phyloP scores from a whole-genome alignment of 768 basidiomycete species.

The Pleurotus djamor region DNA sequence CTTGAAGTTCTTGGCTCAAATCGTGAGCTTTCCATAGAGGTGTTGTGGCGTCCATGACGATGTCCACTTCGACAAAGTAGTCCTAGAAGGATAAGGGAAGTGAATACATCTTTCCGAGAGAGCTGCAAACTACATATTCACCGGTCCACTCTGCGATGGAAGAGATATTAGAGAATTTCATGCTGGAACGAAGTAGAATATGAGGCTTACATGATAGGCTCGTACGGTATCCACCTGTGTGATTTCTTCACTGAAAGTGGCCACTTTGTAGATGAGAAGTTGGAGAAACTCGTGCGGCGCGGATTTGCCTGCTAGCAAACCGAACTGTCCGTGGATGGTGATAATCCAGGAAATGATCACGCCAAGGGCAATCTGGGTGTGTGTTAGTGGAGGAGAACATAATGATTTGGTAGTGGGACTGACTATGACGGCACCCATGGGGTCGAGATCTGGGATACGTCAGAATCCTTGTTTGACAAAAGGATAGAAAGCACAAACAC shows the following conservation, averaged over 20 bases:
- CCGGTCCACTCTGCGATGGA: slow-evolving; percentile 84
- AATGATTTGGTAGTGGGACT: slow-evolving; percentile 19
- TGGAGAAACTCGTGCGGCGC: slow-evolving; percentile 91
- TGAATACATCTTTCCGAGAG: too few species aligned
- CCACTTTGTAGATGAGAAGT: slow-evolving; percentile 88
- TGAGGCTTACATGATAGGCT: slow-evolving; percentile 89
- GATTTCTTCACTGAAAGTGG: slow-evolving; percentile 87
- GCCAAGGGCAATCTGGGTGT: slow-evolving; percentile 67
- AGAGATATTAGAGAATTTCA: too few species aligned
- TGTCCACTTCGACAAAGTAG: slow-evolving; percentile 94
- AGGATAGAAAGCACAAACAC: slow-evolving; percentile 54
- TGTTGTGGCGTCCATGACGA: slow-evolving; percentile 88
- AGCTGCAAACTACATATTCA: too few species aligned
- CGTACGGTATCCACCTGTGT: slow-evolving; percentile 87
- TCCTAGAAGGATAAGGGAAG: slow-evolving; percentile 40
- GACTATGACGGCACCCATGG: slow-evolving; percentile 74
- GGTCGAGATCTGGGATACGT: slow-evolving; percentile 59
- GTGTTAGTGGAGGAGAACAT: slow-evolving; percentile 1
- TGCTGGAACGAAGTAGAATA: too few species aligned
- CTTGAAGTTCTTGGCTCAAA: slow-evolving; percentile 79
- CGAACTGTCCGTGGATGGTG: slow-evolving; percentile 81
- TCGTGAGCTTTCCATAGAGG: slow-evolving; percentile 90
- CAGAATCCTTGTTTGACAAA: slow-evolving; percentile 5
- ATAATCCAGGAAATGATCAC: slow-evolving; percentile 76
- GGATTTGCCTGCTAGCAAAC: slow-evolving; percentile 86